A percentile compares a stretch with the other conserved stretches of the same genome.
phyloP scores from a whole-genome alignment of 2,329 filamentous ascomycete species.

The Nemania diffusa region DNA sequence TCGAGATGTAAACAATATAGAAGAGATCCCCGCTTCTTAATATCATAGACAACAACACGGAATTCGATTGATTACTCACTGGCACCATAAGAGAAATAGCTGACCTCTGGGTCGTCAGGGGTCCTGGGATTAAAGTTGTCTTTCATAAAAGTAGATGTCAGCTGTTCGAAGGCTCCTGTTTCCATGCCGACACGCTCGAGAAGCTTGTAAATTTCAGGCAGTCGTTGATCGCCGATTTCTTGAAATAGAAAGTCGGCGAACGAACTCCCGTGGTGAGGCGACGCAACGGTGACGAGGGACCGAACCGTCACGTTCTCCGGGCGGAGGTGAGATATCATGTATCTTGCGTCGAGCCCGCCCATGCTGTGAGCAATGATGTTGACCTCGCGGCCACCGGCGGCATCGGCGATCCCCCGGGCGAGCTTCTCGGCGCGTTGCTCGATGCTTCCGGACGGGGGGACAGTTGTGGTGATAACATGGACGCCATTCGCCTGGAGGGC shows the following conservation, averaged over 20 bases:
- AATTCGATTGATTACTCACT: conserved; percentile 37
- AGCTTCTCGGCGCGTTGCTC: conserved; percentile 68
- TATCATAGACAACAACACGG: not conserved
- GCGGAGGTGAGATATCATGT: conserved; percentile 69
- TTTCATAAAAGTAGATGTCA: conserved; percentile 68
- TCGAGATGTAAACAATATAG: not conserved
- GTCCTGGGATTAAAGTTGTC: conserved; percentile 68
- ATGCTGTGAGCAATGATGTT: conserved; percentile 80
- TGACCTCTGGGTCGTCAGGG: conserved; percentile 62
- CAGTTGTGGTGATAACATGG: conserved; percentile 68
- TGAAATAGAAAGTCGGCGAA: conserved; percentile 66
- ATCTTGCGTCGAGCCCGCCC: conserved; percentile 72
- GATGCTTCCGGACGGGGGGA: conserved; percentile 70
- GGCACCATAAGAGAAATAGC: conserved; percentile 72
- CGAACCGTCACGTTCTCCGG: conserved; percentile 59
- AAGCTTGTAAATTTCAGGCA: conserved; percentile 66
- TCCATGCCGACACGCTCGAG: conserved; percentile 64
- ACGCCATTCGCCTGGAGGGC: conserved; percentile 64
- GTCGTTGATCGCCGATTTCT: conserved; percentile 56
- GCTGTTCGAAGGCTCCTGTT: conserved; percentile 69
- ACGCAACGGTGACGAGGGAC: conserved; percentile 65
- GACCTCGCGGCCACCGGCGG: conserved; percentile 66
- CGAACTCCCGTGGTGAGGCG: conserved; percentile 65
- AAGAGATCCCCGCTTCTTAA: too few species aligned
- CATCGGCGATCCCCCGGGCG: conserved; percentile 62